Percentiles rank a stretch among this genome's conserved stretches.
These are phyloP conservation scores for Gymnopus androsaceus DNA, from an alignment of 1,284 basidiomycete species.

Conservation along the genomic window DNA sequence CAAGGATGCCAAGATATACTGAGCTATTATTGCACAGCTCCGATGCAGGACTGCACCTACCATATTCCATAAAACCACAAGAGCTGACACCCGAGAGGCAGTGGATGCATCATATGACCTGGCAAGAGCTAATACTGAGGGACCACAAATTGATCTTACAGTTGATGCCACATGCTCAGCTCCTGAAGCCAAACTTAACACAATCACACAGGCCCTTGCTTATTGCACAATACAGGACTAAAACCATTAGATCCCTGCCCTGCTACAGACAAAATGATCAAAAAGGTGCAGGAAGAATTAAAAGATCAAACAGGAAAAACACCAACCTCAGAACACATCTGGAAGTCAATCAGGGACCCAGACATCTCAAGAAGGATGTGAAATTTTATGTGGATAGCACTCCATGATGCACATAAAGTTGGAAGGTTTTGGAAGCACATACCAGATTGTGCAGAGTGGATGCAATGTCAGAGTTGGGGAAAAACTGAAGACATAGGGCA, in stretches of 20 bases:
- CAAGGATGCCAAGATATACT: neutral
- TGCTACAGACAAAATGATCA: neutral
- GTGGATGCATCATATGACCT: too few species aligned
- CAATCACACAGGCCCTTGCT: neutral
- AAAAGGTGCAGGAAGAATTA: neutral
- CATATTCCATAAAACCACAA: neutral
- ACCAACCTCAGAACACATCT: slow-evolving; percentile 13
- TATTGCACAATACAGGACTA: neutral
- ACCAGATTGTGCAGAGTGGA: too few species aligned
- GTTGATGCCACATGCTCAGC: too few species aligned
- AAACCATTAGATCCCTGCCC: neutral
- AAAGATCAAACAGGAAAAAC: neutral
- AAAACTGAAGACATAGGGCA: too few species aligned
- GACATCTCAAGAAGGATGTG: too few species aligned
- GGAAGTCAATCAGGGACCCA: slow-evolving; percentile 17
- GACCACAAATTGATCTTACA: too few species aligned
- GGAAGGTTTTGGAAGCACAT: too few species aligned
- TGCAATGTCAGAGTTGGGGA: too few species aligned
- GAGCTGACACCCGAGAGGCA: too few species aligned
- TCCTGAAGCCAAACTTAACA: neutral
- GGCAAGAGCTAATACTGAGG: too few species aligned
- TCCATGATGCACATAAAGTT: too few species aligned
- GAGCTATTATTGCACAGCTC: neutral
- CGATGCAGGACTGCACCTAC: neutral
- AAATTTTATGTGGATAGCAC: too few species aligned